Conservation (phyloP, 2,329 filamentous ascomycete genomes). For the Graphilbum sp. region DNA sequence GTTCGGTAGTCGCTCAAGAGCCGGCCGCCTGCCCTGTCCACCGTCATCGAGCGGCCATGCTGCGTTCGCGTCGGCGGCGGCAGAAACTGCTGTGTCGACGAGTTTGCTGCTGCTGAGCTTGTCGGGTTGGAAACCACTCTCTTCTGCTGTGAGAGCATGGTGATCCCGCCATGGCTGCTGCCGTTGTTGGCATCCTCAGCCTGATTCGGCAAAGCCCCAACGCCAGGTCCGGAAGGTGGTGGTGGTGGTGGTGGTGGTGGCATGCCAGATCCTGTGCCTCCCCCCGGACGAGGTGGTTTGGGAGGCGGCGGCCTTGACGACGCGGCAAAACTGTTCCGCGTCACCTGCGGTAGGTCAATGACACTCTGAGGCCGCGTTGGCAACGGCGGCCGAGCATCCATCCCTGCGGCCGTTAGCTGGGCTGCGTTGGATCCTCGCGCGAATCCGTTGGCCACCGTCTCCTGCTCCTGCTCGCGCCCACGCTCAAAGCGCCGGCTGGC, state of each 20-base stretch:
- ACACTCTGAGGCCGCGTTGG: slow-evolving; percentile 29
- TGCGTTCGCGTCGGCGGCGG: slow-evolving; percentile 23
- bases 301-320: slow-evolving; percentile 13
- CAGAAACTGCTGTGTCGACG: slow-evolving; percentile 23
- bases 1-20: slow-evolving; percentile 21
- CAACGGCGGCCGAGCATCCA: slow-evolving; percentile 29
- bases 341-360: slow-evolving; percentile 8
- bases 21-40: slow-evolving; percentile 26
- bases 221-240: no score
- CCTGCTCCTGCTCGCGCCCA: slow-evolving; percentile 26
- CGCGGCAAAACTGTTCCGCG: background rate
- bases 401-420: slow-evolving; percentile 19
- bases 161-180: slow-evolving; percentile 2
- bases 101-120: slow-evolving; percentile 23
- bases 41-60: slow-evolving; percentile 32
- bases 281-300: slow-evolving; percentile 14
- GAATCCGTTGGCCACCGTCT: slow-evolving; percentile 8
- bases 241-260: no score
- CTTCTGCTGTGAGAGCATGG: slow-evolving; percentile 14
- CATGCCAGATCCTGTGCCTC: no score
- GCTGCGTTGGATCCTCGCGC: background rate
- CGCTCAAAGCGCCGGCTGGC: slow-evolving; percentile 27
- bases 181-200: no score
- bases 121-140: slow-evolving; percentile 29
- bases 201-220: no score